Evolutionary conservation across 805 yeast genomes (phyloP), one percentile per base, ranked within the genome.

Genomic region (Maudiozyma pseudohumilis): DNA sequence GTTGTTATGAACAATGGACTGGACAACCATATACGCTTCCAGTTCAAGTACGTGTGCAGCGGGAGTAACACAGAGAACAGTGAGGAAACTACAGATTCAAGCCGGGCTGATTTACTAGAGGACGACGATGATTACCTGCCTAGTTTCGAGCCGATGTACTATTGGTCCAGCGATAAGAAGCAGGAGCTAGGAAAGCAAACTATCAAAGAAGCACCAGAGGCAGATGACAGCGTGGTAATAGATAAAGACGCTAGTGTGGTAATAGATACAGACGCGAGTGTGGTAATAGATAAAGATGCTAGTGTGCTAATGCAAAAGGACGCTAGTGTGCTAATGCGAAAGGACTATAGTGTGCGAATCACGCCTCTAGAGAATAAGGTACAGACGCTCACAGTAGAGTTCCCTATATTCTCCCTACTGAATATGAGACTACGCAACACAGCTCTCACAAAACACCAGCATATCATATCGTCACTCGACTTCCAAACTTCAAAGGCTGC

Each of bases 1-100:
- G 53, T 54, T 3, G 59, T 55, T 1, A 55, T 57, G 62, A 57
- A 56, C 38, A 56, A 56, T 42, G 61, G 59, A 2, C 51, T 50
- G 35, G 51, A 50, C 34, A 57, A 57, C 35, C 21, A 42, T 16
- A 50, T 52, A n/a, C 52, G 38, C 22, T 48, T 49, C 17, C 15
- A 28, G 26, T 15, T 44, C 7, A 18, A 28, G 11, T 22, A 11
- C n/a, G n/a, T 29, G 7, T n/a, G 8, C 15, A 13, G n/a, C 11
- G 27, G 10, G 13, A n/a, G 9, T 19, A 10, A 15, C 16, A 12
- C 3, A 10, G 18, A 20, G 4, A 18, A 28, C 11, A 7, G 20
- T n/a, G 18, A 24, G 16, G 25, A 23, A n/a, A 28, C 12, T 22
- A 34, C 22, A 15, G 38, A 35, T 9, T 24, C n/a, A 19, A 19